These are phyloP conservation scores for Sporisorium reilianum DNA, from an alignment of 1,284 basidiomycete genomes.

Conservation along the genomic window DNA sequence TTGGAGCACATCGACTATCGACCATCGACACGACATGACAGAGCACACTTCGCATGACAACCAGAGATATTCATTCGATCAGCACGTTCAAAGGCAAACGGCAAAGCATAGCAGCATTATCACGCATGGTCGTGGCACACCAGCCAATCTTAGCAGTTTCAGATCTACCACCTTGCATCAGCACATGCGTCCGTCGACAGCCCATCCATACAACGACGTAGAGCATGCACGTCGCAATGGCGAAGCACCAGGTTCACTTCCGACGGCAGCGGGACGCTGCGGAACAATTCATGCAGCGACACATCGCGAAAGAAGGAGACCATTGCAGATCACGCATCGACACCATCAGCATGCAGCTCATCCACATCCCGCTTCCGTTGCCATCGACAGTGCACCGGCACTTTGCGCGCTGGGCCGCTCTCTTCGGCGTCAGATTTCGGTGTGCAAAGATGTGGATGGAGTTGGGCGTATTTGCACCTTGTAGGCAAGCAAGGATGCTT, in stretches of 20 bases:
- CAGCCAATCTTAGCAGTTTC: neutral
- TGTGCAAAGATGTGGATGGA: too few species aligned
- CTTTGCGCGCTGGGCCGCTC: too few species aligned
- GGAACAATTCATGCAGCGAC: neutral
- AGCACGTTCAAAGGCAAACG: neutral
- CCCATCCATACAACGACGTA: too few species aligned
- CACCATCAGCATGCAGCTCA: neutral
- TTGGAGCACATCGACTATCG: conserved; percentile 10
- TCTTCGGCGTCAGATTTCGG: too few species aligned
- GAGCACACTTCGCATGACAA: neutral
- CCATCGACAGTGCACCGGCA: neutral
- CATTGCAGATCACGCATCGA: neutral
- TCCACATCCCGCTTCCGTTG: neutral
- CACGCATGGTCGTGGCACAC: neutral
- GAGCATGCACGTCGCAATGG: neutral
- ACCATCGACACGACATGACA: conserved; percentile 1
- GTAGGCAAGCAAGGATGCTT: too few species aligned
- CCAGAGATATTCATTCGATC: neutral
- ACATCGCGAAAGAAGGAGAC: neutral
- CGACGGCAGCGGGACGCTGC: neutral
- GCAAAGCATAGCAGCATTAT: neutral
- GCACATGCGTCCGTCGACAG: neutral
- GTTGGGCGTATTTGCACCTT: too few species aligned
- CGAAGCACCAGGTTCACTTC: too few species aligned
- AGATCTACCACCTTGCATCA: neutral